Evolutionary conservation across 768 basidiomycete species (phyloP).

Genomic region (Pleurotus salmoneostramineus): DNA sequence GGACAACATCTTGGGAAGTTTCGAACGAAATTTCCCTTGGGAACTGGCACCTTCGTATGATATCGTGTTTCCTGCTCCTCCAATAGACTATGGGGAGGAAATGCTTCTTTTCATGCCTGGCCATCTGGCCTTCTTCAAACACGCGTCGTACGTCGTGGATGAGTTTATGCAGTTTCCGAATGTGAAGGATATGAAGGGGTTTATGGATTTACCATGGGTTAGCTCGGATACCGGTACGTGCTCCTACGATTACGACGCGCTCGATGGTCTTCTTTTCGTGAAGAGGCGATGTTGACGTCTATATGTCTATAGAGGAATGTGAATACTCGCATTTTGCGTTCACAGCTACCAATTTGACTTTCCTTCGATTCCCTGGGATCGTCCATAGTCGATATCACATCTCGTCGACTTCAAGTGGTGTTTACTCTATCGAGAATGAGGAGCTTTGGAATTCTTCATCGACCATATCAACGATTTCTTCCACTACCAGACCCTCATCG

Average conservation of each 20-base stretch:
- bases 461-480: background rate
- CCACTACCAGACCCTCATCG: background rate
- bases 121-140: constrained; percentile 7
- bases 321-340: constrained; percentile 8
- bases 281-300: no score
- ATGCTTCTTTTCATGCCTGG: constrained; percentile 4
- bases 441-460: background rate
- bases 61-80: background rate
- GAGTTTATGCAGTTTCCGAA: constrained; percentile 9
- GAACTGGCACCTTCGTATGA: constrained; percentile 6
- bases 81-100: background rate
- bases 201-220: constrained; percentile 5
- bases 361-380: constrained; percentile 8
- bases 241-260: no score
- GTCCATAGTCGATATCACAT: constrained; percentile 5
- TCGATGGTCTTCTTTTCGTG: no score
- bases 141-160: background rate
- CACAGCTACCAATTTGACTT: background rate
- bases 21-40: constrained; percentile 8
- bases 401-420: background rate
- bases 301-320: constrained; percentile 2
- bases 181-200: background rate
- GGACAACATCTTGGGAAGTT: constrained; percentile 8
- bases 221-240: constrained; percentile 1
- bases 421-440: constrained; percentile 4